Evolutionary conservation across 495 filamentous ascomycete species (phyloP), one percentile per base, ranked within the genome.

Genomic region (Aspergillus diversus): DNA sequence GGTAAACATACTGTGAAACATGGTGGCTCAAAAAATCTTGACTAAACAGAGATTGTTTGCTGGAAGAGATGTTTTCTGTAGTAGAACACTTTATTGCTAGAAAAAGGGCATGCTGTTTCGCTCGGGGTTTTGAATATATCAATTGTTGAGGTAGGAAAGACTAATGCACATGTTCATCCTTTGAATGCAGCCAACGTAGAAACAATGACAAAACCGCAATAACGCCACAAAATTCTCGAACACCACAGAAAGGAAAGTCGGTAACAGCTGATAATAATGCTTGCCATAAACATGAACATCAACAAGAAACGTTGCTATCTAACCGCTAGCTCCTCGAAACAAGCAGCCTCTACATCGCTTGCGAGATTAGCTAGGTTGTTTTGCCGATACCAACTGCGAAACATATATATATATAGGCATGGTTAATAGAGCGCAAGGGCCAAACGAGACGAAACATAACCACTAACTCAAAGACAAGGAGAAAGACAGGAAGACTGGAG

Each of bases 111-210:
- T 1, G 21, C 21, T 1, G 21, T 27, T 27, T 27, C 21, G 2
- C 21, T 27, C 21, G 1, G 1, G 21, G 21, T 27, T 53, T 12
- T 33, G 33, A 33, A 51, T 54, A 54, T 34, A 33, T 43, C 16
- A 50, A 27, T 50, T 17, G 21, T 50, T 49, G 1, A 9, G 27
- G 16, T 21, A 57, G 33, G 6, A 27, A 21, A 54, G 17, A 59
- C 39, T 61, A 61, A 47, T 63, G 55, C 37, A 61, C 27, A 37
- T 61, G 50, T 37, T 54, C 53, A 48, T 32, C 16, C 39, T 27
- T 43, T 27, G 39, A 63, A 63, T 57, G 60, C 60, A 52, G 50
- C 34, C 32, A 63, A 48, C 55, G 16, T 50, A 46, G 33, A 53
- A 33, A 53, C 12, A 53, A 33, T 33, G 21, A 53, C 27, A 34